A percentile compares a stretch with the other conserved stretches of the same genome.
These are phyloP conservation scores for Ustilago curta DNA, from an alignment of 1,284 basidiomycete genomes.

Conservation along the genomic window DNA sequence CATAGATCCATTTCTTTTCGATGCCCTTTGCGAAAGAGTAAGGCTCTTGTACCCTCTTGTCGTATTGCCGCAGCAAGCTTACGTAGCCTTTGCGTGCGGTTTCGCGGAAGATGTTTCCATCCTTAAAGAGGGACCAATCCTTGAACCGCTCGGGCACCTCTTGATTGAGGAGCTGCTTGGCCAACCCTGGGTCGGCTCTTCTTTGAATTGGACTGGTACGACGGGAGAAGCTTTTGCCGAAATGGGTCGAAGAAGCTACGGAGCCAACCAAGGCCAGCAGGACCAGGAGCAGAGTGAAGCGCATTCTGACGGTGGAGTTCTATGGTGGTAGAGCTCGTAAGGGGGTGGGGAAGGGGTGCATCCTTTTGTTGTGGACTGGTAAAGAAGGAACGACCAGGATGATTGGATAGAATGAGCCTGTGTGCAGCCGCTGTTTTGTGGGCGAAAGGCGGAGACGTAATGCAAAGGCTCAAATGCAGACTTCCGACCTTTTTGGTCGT, in stretches of 20 bases:
- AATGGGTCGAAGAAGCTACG: not conserved
- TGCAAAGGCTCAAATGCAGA: not conserved
- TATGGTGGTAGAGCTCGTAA: not conserved
- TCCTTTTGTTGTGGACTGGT: no score
- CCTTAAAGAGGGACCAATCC: conserved; percentile 28
- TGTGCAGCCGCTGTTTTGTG: not conserved
- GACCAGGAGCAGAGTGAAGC: conserved; percentile 2
- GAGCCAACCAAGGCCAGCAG: not conserved
- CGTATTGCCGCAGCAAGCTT: conserved; percentile 1
- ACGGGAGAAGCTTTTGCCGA: not conserved
- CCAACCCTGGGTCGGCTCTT: not conserved
- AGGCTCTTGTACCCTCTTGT: conserved; percentile 21
- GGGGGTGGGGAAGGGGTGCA: not conserved
- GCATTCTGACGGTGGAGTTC: conserved; percentile 5
- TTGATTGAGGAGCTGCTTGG: conserved; percentile 8
- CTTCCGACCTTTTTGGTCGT: not conserved
- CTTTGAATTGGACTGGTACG: not conserved
- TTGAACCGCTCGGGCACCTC: conserved; percentile 25
- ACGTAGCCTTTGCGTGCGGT: conserved; percentile 21
- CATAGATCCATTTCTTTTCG: conserved; percentile 32
- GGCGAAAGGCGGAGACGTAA: not conserved
- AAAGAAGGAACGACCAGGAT: not conserved
- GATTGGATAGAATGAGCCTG: no score
- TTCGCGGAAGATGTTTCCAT: conserved; percentile 25
- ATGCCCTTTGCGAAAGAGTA: conserved; percentile 10